Base-by-base conservation (phyloP, 495 filamentous ascomycete genomes). In the Talaromyces wortmannii region DNA sequence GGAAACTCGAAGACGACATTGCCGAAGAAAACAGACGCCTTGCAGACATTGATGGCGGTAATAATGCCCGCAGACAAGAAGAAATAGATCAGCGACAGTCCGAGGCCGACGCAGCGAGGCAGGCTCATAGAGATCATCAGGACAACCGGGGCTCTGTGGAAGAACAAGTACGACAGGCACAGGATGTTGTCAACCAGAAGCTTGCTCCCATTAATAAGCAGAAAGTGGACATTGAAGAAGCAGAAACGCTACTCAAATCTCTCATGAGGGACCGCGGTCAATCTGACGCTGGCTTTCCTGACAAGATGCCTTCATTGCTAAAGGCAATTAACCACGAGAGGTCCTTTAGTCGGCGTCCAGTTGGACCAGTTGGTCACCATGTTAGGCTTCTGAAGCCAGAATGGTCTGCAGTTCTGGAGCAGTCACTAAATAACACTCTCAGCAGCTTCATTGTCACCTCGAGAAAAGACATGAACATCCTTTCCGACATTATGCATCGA, bases 341-440 rank as follows among this genome's bases (percentile, higher is more conserved):
- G 2, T 68, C 83, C 0, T 97, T 94, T 58, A 66, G 70, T 18
- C 71, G 78, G 40, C 87, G 78, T 45, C 94, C 95, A 47, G 75
- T 97, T 33, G 94, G 94, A 0, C 94, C 94, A 0, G 78, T 97
- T 11, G 95, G 90, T 18, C 70, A 81, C 8, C 79, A 90, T 61
- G 76, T 97, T 18, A 83, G 80, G 51, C 67, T 97, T 40, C 74
- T 83, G 23, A 83, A 94, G 56, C 87, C 88, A 6, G 74, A 88
- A 61, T 99, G 94, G 94, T 85, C 86, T 6, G 82, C 78, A n/a
- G 82, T 92, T 50, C 65, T 97, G 7, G 94, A 99, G 63, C 83
- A 77, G 55, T 78, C 78, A 4, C 69, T 96, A 44, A 89, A 89
- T 46, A 62, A 50, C 5, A 78, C 64, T 13, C 69, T 97, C 50